Evolutionary conservation across 1,139 yeast genomes (phyloP).

Genomic region (Hansenula sp.): DNA sequence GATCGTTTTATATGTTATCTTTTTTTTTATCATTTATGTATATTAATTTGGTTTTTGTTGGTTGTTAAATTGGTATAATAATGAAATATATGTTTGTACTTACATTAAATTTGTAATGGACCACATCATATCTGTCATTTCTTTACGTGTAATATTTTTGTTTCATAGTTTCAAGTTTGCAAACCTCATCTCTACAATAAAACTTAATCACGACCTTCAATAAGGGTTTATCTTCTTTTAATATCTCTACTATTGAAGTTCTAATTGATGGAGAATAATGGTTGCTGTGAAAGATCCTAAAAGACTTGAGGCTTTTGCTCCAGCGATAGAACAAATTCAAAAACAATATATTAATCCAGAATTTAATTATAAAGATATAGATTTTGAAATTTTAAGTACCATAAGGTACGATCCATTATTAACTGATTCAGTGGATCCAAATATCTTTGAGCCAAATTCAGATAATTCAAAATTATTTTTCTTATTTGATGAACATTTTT

Average conservation of each 20-base stretch:
- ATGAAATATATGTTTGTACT: too few relatives aligned
- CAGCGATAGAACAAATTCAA: not conserved
- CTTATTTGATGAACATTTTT: constrained; percentile 58
- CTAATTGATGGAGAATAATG: too few relatives aligned
- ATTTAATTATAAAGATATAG: constrained; percentile 14
- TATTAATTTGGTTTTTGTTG: not conserved
- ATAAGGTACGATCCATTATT: constrained; percentile 64
- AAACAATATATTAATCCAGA: constrained; percentile 2
- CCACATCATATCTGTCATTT: not conserved
- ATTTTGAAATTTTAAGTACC: constrained; percentile 60
- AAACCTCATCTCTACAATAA: not conserved
- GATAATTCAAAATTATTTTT: constrained; percentile 45
- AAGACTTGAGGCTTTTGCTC: not conserved
- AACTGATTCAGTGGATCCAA: constrained; percentile 5
- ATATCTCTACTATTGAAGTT: too few relatives aligned
- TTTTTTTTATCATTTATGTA: not conserved
- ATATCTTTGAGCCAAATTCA: constrained; percentile 12
- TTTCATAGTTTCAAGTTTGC: not conserved
- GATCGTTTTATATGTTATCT: constrained; percentile 1
- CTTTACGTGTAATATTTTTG: not conserved
- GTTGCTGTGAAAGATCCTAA: not conserved
- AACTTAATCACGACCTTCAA: too few relatives aligned
- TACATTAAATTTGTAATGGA: too few relatives aligned
- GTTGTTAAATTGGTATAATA: not conserved
- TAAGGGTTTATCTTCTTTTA: too few relatives aligned